Evolutionary conservation across 2,329 filamentous ascomycete species (phyloP).

Genomic region (Didymosphaeria variabile): DNA sequence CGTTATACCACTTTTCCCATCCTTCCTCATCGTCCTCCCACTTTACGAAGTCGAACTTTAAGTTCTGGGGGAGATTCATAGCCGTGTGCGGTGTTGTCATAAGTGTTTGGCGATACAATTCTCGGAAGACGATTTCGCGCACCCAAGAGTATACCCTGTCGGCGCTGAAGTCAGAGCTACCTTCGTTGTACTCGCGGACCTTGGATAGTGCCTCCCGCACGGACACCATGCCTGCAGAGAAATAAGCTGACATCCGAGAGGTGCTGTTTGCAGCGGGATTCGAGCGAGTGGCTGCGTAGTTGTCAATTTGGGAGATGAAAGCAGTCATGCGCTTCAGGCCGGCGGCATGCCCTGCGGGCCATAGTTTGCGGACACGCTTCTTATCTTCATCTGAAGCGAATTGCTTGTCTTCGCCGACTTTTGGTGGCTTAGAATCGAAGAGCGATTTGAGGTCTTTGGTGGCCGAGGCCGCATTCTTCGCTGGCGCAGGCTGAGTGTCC

Average conservation of each 20-base stretch:
- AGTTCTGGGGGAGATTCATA: slow-evolving; percentile 62
- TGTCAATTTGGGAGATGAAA: slow-evolving; percentile 54
- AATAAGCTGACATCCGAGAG: slow-evolving; percentile 55
- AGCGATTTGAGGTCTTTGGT: slow-evolving; percentile 42
- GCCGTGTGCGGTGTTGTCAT: slow-evolving; percentile 57
- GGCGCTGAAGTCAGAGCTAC: slow-evolving; percentile 55
- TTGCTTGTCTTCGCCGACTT: slow-evolving; percentile 52
- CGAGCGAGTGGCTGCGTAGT: slow-evolving; percentile 54
- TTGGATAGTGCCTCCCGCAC: slow-evolving; percentile 57
- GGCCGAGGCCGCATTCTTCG: slow-evolving; percentile 46
- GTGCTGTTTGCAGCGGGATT: slow-evolving; percentile 55
- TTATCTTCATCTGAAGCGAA: slow-evolving; percentile 51
- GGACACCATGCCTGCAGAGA: slow-evolving; percentile 56
- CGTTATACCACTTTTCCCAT: slow-evolving; percentile 60
- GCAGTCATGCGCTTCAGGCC: slow-evolving; percentile 52
- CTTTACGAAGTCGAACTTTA: slow-evolving; percentile 61
- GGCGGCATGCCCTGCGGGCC: slow-evolving; percentile 57
- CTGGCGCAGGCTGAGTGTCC: slow-evolving; percentile 53
- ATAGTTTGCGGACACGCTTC: slow-evolving; percentile 53
- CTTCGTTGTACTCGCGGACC: slow-evolving; percentile 53
- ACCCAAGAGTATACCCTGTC: slow-evolving; percentile 57
- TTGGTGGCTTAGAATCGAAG: slow-evolving; percentile 46
- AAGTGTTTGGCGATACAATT: slow-evolving; percentile 60
- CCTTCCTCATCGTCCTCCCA: slow-evolving; percentile 62
- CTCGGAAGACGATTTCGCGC: slow-evolving; percentile 61